A percentile compares a stretch with the other conserved stretches of the same genome.
phyloP scores from a whole-genome alignment of 495 filamentous ascomycete genomes.

The Cercophora newfieldiana region DNA sequence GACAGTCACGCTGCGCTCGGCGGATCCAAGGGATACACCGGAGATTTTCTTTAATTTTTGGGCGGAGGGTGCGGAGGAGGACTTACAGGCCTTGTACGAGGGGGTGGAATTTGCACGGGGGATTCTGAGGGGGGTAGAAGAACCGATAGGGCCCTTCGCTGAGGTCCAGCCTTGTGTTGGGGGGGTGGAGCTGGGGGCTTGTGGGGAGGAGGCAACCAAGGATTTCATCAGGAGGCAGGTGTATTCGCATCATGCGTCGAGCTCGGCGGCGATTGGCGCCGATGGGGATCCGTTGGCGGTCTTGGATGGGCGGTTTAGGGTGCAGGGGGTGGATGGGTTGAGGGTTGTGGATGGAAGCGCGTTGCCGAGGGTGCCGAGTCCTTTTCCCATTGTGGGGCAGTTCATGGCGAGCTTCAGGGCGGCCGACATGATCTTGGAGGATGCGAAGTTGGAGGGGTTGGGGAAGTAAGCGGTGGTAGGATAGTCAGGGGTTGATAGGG shows the following conservation, averaged over 20 bases:
- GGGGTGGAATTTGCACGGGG: not conserved
- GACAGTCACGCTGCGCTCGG: not conserved
- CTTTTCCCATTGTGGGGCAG: constrained; percentile 5
- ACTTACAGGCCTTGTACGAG: not conserved
- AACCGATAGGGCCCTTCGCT: not conserved
- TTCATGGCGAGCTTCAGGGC: constrained; percentile 1
- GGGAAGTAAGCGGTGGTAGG: not conserved
- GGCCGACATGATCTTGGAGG: constrained; percentile 2
- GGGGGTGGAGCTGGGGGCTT: not conserved
- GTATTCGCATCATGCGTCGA: not conserved
- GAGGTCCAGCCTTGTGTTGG: not conserved
- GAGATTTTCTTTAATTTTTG: not conserved
- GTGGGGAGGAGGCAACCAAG: not conserved
- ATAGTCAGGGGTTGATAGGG: not conserved
- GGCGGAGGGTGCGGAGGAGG: not conserved
- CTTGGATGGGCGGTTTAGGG: constrained; percentile 3
- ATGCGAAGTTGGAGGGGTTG: not conserved
- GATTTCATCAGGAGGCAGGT: not conserved
- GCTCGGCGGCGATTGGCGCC: not conserved
- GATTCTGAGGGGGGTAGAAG: not conserved
- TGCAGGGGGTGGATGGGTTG: not conserved
- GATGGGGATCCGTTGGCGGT: constrained; percentile 2
- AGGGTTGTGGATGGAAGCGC: constrained; percentile 7
- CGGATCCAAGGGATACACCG: not conserved
- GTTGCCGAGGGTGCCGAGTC: constrained; percentile 5